These are phyloP conservation scores for Evansstolkia leycettana DNA, from an alignment of 495 filamentous ascomycete genomes.

Conservation along the genomic window DNA sequence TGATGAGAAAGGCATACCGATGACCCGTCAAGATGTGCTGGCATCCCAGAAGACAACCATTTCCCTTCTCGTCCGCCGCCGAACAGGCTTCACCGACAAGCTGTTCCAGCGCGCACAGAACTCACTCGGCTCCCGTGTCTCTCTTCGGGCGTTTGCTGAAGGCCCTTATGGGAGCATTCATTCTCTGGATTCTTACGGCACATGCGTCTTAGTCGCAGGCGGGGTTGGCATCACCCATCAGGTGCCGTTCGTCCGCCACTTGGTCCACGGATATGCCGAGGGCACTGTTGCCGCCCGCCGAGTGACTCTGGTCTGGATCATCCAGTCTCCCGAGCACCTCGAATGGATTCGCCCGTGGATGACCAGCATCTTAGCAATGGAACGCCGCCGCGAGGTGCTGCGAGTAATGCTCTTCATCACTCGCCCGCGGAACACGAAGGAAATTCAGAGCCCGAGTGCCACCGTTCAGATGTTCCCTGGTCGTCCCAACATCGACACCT, in stretches of 20 bases:
- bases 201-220: slow-evolving; percentile 79
- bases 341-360: slow-evolving; percentile 95
- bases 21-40: slow-evolving; percentile 22
- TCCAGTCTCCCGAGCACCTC: slow-evolving; percentile 73
- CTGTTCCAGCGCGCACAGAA: slow-evolving; percentile 53
- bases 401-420: slow-evolving; percentile 83
- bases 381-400: slow-evolving; percentile 62
- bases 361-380: slow-evolving; percentile 71
- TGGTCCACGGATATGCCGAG: slow-evolving; percentile 60
- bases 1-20: slow-evolving; percentile 32
- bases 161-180: slow-evolving; percentile 82
- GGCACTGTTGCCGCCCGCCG: slow-evolving; percentile 69
- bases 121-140: slow-evolving; percentile 30
- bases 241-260: slow-evolving; percentile 72
- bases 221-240: slow-evolving; percentile 93
- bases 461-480: slow-evolving; percentile 81
- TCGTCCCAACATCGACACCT: slow-evolving; percentile 64
- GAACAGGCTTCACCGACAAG: slow-evolving; percentile 76
- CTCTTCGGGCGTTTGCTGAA: slow-evolving; percentile 54
- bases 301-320: slow-evolving; percentile 79
- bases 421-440: slow-evolving; percentile 57
- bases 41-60: slow-evolving; percentile 42
- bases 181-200: slow-evolving; percentile 79
- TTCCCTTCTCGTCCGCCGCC: slow-evolving; percentile 71
- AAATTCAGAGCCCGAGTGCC: slow-evolving; percentile 54